Evolutionary conservation across 2,329 filamentous ascomycete genomes (phyloP).

Genomic region (Talaromyces sp.): DNA sequence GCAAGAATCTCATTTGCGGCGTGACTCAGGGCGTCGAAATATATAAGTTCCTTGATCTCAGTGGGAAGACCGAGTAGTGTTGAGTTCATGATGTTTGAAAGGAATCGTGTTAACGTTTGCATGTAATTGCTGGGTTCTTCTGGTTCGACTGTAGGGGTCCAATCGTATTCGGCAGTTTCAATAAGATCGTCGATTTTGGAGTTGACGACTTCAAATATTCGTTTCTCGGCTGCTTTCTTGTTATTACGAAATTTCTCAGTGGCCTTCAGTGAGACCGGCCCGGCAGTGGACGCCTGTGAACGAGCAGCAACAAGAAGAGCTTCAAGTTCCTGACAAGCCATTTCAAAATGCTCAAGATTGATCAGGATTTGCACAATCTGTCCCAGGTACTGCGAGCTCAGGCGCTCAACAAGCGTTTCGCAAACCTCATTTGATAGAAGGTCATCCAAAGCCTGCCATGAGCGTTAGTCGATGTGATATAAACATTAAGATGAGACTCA

Average conservation of each 20-base stretch:
- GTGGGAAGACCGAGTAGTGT: constrained; percentile 88
- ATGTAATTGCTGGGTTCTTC: constrained; percentile 86
- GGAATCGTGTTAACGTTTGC: constrained; percentile 85
- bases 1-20: constrained; percentile 78
- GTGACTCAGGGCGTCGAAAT: constrained; percentile 92
- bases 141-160: constrained; percentile 60
- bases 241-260: constrained; percentile 82
- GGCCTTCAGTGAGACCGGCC: constrained; percentile 71
- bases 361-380: constrained; percentile 98
- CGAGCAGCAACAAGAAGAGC: constrained; percentile 77
- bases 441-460: constrained; percentile 73
- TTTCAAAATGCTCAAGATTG: constrained; percentile 95
- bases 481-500: constrained; percentile 29
- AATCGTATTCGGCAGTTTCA: constrained; percentile 96
- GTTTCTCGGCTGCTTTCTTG: constrained; percentile 93
- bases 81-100: constrained; percentile 94
- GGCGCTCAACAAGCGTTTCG: constrained; percentile 76
- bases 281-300: constrained; percentile 71
- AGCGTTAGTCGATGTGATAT: background rate
- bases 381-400: constrained; percentile 88
- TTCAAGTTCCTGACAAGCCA: constrained; percentile 84
- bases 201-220: constrained; percentile 97
- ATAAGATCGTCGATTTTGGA: constrained; percentile 97
- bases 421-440: constrained; percentile 92
- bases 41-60: constrained; percentile 95